Evolutionary conservation across 257 asterid genomes (phyloP).

Genomic region (Solanum chilense): DNA sequence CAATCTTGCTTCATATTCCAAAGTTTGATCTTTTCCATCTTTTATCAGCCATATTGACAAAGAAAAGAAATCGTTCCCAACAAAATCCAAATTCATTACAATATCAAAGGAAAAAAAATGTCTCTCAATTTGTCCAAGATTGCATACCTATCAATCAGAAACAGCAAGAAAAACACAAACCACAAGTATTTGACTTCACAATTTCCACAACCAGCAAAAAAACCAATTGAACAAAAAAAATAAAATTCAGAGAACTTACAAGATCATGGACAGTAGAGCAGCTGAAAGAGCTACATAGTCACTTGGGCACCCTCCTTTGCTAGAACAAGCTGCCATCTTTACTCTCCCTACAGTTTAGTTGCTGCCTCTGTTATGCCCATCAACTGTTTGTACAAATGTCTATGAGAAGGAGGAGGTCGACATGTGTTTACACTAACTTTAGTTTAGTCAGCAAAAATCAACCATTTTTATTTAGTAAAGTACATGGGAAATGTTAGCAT

Average conservation of each 20-base stretch:
- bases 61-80: neutral
- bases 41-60: neutral
- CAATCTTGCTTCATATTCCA: neutral
- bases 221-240: neutral
- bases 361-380: slow-evolving; percentile 13
- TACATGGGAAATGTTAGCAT: neutral
- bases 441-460: neutral
- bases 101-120: neutral
- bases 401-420: neutral
- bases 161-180: neutral
- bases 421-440: neutral
- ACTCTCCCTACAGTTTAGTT: neutral
- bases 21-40: neutral
- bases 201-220: neutral
- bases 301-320: slow-evolving; percentile 74
- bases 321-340: slow-evolving; percentile 62
- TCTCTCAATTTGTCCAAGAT: neutral
- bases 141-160: neutral
- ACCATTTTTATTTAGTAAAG: neutral
- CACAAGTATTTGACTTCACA: neutral
- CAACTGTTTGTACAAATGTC: slow-evolving; percentile 19
- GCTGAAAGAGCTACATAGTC: slow-evolving; percentile 66
- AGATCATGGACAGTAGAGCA: slow-evolving; percentile 36
- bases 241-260: slow-evolving; percentile 20
- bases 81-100: neutral